Base-by-base conservation (phyloP, 2,329 filamentous ascomycete genomes). In the Paraphoma sp. region DNA sequence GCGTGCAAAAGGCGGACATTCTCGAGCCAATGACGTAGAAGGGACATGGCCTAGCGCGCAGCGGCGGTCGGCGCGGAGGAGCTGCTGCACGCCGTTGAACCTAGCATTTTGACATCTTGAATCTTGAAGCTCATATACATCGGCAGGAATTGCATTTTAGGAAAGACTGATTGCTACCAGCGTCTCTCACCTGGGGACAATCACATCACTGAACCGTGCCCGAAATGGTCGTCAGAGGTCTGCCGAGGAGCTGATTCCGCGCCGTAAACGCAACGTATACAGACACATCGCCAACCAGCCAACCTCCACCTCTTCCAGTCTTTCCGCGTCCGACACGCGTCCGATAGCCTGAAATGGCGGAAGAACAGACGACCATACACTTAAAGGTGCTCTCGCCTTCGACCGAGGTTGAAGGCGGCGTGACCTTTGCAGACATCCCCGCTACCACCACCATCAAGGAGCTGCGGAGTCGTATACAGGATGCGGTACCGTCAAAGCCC, bases 381-480 rank as follows among this genome's bases (percentile, higher is more conserved):
- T 71, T 79, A 49, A 75, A 71, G 64, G 60, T 79, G 38, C 67
- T 78, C 18, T 78, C 76, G 38, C 76, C 76, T 6, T 78, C 75
- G 16, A 62, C 71, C 23, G 77, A 78, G 52, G 60, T 77, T 9
- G 69, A 75, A 30, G 68, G 71, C 57, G 72, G 65, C 62, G 56
- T 79, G 45, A 63, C 53, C 33, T 65, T 78, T 29, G 51, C 60
- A 23, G 54, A 67, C n/a, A 54, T 78, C 28, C 67, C 75, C 60
- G 61, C 73, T 8, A 56, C 69, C 3, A 77, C 71, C 2, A 87
- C 82, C 2, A 71, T 89, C 46, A 78, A 73, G 17, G 76, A 81
- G 48, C 74, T 89, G n/a, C 85, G 84, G 60, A 67, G 77, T 43
- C 80, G 76, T 51, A 83, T 89, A 53, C 78, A 81, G 45, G 67